Base-by-base conservation (phyloP, 1,284 basidiomycete species). In the Cystobasidium pallidum region DNA sequence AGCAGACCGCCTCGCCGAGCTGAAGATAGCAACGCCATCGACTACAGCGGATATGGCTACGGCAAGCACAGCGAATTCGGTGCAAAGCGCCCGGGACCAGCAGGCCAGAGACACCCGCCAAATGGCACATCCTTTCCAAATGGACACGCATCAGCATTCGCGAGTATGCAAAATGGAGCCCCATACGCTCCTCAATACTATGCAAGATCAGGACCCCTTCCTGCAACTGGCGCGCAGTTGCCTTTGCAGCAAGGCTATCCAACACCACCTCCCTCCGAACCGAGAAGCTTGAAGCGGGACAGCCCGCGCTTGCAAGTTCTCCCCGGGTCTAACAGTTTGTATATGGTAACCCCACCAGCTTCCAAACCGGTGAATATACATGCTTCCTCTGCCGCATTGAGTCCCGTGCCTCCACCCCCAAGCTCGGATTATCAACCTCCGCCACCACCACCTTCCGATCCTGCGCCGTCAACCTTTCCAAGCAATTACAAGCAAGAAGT, bases 1-100 rank as follows among this genome's bases (percentile, higher is more conserved):
- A 47, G 39, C 43, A 26, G 39, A 24, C 58, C 24, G 36, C 58
- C 58, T 61, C 36, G 43, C 17, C 58, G 43, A 3, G 30, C 58
- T 30, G 39, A 43, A 24, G 30, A 32, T 4, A n/a, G 7, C 17
- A 34, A 32, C n/a, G 30, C 7, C 8, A n/a, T 21, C 15, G 32
- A 34, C 17, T 64, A 49, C 24, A 49, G 45, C 45, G 62, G 28
- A 36, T 64, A 64, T 52, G 62, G 62, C 43, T 64, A 64, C n/a
- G 62, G 62, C 30, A 36, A 36, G 3, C 19, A 28, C 11, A 61
- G 58, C n/a, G 36, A 61, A 47, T 61, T 61, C 28, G 36, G 39
- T 26, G 8, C 39, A 28, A 61, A 26, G 36, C 58, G 58, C 58
- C 58, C 30, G 30, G 21, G 39, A 15, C 21, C n/a, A 26, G 39